phyloP scores from a whole-genome alignment of 2,329 filamentous ascomycete species.

The Neocatenulostroma microsporum region DNA sequence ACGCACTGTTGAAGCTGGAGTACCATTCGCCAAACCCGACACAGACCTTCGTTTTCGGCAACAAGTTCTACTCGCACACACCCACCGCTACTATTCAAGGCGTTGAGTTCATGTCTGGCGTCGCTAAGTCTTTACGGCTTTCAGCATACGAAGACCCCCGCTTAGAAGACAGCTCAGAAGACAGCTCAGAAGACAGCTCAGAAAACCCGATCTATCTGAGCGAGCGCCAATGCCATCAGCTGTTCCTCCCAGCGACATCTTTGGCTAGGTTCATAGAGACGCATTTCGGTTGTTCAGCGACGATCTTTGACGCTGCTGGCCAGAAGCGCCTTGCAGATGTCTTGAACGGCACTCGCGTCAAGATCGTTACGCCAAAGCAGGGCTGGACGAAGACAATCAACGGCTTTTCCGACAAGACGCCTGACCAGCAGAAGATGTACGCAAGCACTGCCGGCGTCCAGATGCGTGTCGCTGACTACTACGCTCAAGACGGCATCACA shows the following conservation, averaged over 20 bases:
- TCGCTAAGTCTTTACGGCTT: no score
- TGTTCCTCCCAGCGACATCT: not conserved
- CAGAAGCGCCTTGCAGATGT: not conserved
- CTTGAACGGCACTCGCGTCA: not conserved
- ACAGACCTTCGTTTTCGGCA: no score
- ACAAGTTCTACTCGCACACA: no score
- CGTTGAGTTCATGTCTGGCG: no score
- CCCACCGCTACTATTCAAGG: no score
- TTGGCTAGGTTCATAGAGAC: not conserved
- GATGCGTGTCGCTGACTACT: slow-evolving; percentile 3
- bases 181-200: not conserved
- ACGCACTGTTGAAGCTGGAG: no score
- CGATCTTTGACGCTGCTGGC: not conserved
- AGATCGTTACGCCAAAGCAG: not conserved
- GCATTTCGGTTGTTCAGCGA: not conserved
- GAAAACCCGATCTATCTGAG: not conserved
- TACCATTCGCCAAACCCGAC: no score
- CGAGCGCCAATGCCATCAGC: not conserved
- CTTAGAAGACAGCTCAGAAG: no score
- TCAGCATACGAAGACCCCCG: no score
- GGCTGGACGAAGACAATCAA: not conserved
- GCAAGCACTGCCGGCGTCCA: not conserved
- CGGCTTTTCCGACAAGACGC: not conserved
- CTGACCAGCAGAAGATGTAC: no score
- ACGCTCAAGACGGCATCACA: not conserved